Conservation (phyloP, 495 filamentous ascomycete genomes). For the Aspergillus bridgeri region DNA sequence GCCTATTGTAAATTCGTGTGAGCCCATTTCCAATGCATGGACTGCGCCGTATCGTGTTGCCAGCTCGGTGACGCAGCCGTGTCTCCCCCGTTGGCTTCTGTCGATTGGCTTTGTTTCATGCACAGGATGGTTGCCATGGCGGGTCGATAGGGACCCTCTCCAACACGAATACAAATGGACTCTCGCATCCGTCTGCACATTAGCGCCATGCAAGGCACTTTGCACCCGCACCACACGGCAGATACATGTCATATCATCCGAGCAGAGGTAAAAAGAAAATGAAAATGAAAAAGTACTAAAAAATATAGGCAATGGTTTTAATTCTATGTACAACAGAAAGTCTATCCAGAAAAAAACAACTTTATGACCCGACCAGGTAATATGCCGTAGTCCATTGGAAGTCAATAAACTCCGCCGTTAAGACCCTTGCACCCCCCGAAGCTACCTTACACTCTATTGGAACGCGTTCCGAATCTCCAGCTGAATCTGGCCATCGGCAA, state of each 20-base stretch:
- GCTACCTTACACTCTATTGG: conserved; percentile 23
- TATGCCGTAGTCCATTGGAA: not conserved
- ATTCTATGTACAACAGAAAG: conserved; percentile 4
- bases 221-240: not conserved
- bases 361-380: not conserved
- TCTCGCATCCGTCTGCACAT: conserved; percentile 1
- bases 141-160: not conserved
- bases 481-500: conserved; percentile 51
- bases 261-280: not conserved
- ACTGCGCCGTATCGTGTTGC: not conserved
- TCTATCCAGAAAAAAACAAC: not conserved
- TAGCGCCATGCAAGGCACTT: conserved; percentile 12
- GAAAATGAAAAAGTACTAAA: not conserved
- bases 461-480: conserved; percentile 50
- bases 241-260: conserved; percentile 9
- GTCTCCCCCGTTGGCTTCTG: not conserved
- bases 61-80: not conserved
- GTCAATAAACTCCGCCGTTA: not conserved
- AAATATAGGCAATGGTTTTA: not conserved
- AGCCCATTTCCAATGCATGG: too few species aligned
- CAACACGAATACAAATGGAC: not conserved
- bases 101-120: conserved; percentile 1
- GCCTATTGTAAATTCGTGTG: too few species aligned
- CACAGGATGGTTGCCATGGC: not conserved
- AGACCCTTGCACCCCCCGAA: not conserved